Conservation (phyloP, 345 rosid genomes). For the Lepidium africanum region DNA sequence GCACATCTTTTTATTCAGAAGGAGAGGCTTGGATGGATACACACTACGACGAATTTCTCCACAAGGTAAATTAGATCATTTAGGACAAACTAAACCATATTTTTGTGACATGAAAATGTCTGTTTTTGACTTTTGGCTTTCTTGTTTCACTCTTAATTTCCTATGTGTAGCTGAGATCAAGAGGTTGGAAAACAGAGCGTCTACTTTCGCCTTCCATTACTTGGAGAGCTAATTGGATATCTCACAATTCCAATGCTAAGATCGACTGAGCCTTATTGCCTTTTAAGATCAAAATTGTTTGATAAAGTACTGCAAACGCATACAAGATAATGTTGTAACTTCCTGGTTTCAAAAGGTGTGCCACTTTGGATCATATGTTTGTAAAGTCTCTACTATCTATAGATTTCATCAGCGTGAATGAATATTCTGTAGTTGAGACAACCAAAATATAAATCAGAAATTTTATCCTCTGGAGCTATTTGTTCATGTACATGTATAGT, state of each 20-base stretch:
- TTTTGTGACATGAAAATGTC: neutral
- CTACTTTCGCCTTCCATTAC: conserved; percentile 63
- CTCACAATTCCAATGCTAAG: conserved; percentile 37
- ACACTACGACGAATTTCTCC: conserved; percentile 47
- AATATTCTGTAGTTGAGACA: no score
- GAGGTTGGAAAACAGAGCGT: conserved; percentile 84
- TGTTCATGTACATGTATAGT: no score
- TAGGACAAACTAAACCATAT: neutral
- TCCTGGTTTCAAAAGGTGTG: neutral
- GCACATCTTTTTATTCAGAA: conserved; percentile 26
- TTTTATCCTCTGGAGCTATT: no score
- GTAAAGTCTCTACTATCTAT: neutral
- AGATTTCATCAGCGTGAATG: neutral
- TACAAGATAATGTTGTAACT: neutral
- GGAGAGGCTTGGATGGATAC: conserved; percentile 79
- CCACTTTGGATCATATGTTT: neutral
- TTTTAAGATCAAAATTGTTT: neutral
- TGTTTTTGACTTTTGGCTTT: neutral
- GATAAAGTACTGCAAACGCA: neutral
- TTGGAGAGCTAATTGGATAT: conserved; percentile 78
- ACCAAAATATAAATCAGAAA: no score
- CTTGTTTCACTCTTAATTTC: neutral
- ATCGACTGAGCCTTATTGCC: conserved; percentile 32
- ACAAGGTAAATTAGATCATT: conserved; percentile 41
- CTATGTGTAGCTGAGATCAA: conserved; percentile 56